Evolutionary conservation across 805 yeast species (phyloP), one percentile per base, ranked within the genome.

Genomic region (Wickerhamomyces tratensis): DNA sequence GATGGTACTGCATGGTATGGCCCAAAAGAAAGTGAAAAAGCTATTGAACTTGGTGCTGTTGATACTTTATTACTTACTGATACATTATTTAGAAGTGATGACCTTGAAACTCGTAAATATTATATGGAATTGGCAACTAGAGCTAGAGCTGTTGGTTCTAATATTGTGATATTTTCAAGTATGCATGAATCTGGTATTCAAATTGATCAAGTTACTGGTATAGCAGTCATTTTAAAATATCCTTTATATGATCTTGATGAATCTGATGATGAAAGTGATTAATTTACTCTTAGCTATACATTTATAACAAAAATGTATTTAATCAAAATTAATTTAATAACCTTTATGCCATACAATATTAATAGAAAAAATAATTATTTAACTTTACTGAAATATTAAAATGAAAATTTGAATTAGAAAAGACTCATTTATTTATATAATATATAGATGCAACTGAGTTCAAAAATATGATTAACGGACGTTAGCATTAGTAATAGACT

Each of bases 1-100:
- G 86, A 84, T 47, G 79, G 74, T 36, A 77, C 77, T 48, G 95
- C 98, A 4, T 93, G 96, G 94, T 91, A 93, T 60, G 98, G 98
- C 35, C 81, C 82, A 25, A 67, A 70, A 15, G 96, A 87, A 52
- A 84, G 83, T 15, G 70, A 65, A 31, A 82, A 76, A 47, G 98
- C 97, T 0, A 69, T 81, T 1, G 75, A 73, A 10, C 63, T 78
- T 53, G 95, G 95, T 7, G 93, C 96, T 0, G 84, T 91, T 4
- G 73, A 78, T 46, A 70, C 75, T 30, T 65, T 91, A 36, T 58
- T 93, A 66, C 72, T 93, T 37, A 82, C 96, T 0, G 98, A 93
- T 56, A 62, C 83, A 1, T 61, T 88, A 33, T 81, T 89, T 63
- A 71, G 95, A 49, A 79, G 82, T 42, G 86, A 83, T 57, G 91